A percentile compares a stretch with the other conserved stretches of the same genome.
Evolutionary conservation across 306 rosid species (phyloP).

Genomic region (Sechiopsis laciniata): DNA sequence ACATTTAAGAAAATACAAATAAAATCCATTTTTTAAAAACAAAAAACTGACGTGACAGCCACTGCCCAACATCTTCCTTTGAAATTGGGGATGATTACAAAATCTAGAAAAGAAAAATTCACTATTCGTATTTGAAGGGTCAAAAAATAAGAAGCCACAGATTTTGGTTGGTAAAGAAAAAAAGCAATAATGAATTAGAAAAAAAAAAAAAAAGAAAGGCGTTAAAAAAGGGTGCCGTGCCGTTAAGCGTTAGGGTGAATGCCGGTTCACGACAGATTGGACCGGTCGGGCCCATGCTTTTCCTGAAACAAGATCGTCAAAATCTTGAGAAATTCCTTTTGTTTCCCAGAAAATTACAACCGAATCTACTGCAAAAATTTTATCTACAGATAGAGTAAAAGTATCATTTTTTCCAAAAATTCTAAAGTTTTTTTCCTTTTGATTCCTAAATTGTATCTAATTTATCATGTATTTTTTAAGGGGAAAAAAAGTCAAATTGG

Average conservation of each 20-base stretch:
- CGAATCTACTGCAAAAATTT: not conserved
- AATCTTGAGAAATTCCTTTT: conserved; percentile 20
- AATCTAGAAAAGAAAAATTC: not conserved
- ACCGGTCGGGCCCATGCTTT: conserved; percentile 10
- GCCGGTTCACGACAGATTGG: not conserved
- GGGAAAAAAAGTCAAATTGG: too few species aligned
- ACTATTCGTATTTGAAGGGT: not conserved
- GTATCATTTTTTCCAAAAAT: too few species aligned
- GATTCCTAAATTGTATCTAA: too few species aligned
- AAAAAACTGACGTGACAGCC: conserved; percentile 7
- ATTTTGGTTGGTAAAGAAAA: not conserved
- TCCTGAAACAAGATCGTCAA: conserved; percentile 22
- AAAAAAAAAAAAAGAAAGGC: too few species aligned
- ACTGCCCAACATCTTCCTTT: conserved; percentile 5
- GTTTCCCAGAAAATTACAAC: not conserved
- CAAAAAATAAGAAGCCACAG: conserved; percentile 10
- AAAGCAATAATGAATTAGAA: not conserved
- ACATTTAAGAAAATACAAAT: not conserved
- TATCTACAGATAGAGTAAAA: not conserved
- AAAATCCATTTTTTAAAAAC: not conserved
- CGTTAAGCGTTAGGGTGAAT: too few species aligned
- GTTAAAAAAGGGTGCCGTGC: too few species aligned
- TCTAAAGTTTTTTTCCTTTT: too few species aligned
- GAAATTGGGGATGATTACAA: conserved; percentile 19
- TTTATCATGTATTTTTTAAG: too few species aligned